Base-by-base conservation (phyloP, 345 rosid species). In the Toxicodendron radicans region DNA sequence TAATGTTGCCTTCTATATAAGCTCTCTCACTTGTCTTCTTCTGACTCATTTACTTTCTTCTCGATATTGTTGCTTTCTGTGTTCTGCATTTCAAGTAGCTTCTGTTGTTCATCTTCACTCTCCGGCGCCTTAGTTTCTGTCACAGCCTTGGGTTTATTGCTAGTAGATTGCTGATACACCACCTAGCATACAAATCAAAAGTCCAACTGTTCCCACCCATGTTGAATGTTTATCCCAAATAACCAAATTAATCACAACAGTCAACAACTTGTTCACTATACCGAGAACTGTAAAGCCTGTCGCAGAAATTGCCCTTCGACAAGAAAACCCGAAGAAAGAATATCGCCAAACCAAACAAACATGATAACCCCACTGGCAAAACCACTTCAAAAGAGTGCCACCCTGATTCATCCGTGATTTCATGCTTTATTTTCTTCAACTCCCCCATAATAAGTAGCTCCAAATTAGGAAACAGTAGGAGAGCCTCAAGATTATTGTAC, bases 281-380 rank as follows among this genome's bases (percentile, higher is more conserved):
- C 99, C 99, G 62, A 95, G 97, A 80, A 95, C 98, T n/a, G 99
- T 95, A 67, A 88, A 95, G 4, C 99, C 99, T 17, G 98, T 93
- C 5, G 99, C 99, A 46, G 99, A 95, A 74, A 95, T 95, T 5
- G 93, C 97, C 58, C 90, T 79, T 12, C 98, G 88, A 73, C 99
- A 93, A 13, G 99, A 95, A 85, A 95, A 95, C 6, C 99, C 99
- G 23, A 95, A 95, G 85, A 95, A 95, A 6, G 99, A n/a, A 95
- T 73, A 95, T 95, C 3, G 98, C 94, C 72, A 93, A 75, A 20
- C 99, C 99, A 41, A 95, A 91, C 21, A 93, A 46, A 74, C 97
- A 93, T 0, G 99, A 95, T 58, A 93, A 78, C 17, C 90, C 98
- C 71, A 95, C 98, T 0, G 98, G 98, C 73, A 95, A 81, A 76